phyloP scores from a whole-genome alignment of 805 yeast species.

The Lachancea sp. region DNA sequence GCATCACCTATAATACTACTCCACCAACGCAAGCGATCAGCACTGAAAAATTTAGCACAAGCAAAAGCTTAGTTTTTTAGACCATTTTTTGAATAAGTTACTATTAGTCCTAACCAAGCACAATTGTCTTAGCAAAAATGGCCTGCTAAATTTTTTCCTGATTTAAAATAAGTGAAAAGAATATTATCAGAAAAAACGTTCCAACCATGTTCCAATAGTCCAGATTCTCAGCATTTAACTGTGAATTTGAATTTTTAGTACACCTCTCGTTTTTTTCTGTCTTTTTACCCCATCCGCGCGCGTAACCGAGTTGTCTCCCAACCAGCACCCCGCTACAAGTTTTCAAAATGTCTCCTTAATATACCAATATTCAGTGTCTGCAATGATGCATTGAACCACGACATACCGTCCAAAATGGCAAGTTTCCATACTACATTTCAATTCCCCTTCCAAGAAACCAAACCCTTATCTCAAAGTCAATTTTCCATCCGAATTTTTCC shows the following conservation, averaged over 20 bases:
- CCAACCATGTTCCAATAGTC: slow-evolving; percentile 8
- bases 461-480: not conserved
- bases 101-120: not conserved
- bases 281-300: slow-evolving; percentile 3
- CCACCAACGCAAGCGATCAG: slow-evolving; percentile 16
- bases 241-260: not conserved
- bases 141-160: slow-evolving; percentile 22
- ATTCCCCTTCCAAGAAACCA: not conserved
- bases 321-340: not conserved
- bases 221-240: slow-evolving; percentile 3
- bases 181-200: slow-evolving; percentile 5
- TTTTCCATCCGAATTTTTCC: not conserved
- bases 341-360: slow-evolving; percentile 6
- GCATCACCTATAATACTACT: slow-evolving; percentile 5
- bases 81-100: slow-evolving; percentile 5
- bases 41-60: slow-evolving; percentile 17
- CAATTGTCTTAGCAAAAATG: slow-evolving; percentile 15
- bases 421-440: not conserved
- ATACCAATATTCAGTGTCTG: not conserved
- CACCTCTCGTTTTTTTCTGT: not conserved
- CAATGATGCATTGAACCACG: slow-evolving; percentile 6
- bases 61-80: slow-evolving; percentile 11
- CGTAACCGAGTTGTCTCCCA: slow-evolving; percentile 2
- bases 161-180: slow-evolving; percentile 8
- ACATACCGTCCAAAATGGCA: slow-evolving; percentile 10